Percentiles rank a stretch among this genome's conserved stretches.
phyloP scores from a whole-genome alignment of 441 rosid species.

The Populus tomentosa region DNA sequence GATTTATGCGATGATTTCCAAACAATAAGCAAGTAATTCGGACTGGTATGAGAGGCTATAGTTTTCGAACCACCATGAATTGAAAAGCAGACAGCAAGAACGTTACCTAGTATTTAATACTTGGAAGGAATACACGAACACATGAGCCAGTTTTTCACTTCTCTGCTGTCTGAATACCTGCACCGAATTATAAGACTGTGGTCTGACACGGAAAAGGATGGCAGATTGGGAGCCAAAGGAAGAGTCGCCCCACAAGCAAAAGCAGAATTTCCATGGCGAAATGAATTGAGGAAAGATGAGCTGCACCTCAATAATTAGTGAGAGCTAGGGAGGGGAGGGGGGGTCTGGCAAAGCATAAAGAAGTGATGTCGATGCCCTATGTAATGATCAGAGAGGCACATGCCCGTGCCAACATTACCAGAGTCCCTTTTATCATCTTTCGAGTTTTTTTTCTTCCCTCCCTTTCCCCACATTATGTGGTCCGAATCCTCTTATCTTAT shows the following conservation, averaged over 20 bases:
- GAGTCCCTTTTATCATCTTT: conserved; percentile 16
- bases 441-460: neutral
- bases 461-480: conserved; percentile 35
- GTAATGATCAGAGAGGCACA: conserved; percentile 54
- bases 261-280: conserved; percentile 15
- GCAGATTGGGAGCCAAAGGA: conserved; percentile 9
- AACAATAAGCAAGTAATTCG: neutral
- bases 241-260: conserved; percentile 18
- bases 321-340: conserved; percentile 26
- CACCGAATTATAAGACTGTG: neutral
- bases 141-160: neutral
- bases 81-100: neutral
- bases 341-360: conserved; percentile 26
- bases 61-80: neutral
- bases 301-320: conserved; percentile 42
- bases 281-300: conserved; percentile 29
- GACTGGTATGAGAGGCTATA: neutral
- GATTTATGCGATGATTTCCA: neutral
- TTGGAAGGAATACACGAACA: neutral
- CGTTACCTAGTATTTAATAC: neutral
- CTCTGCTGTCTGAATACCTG: neutral
- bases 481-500: conserved; percentile 38
- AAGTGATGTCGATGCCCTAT: conserved; percentile 39
- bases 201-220: conserved; percentile 15
- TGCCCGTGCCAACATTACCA: conserved; percentile 41